Conservation (phyloP, 1,284 basidiomycete genomes). For the Meripilus lineatus region DNA sequence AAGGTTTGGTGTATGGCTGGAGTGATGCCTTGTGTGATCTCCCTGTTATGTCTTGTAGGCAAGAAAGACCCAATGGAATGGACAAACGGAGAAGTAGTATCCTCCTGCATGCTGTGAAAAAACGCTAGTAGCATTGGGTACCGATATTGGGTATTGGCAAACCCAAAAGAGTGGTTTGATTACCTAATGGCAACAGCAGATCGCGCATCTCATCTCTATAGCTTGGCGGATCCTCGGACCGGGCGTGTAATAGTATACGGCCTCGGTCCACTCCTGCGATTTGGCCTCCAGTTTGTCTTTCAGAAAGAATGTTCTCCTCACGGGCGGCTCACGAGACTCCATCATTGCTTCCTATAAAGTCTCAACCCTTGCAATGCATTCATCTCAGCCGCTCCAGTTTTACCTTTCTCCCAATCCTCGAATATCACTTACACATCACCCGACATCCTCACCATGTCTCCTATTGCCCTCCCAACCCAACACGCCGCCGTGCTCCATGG, state of each 20-base stretch:
- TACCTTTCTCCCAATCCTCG: slow-evolving; percentile 10
- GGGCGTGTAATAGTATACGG: too few species aligned
- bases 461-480: slow-evolving; percentile 49
- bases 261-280: slow-evolving; percentile 11
- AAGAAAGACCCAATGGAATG: too few species aligned
- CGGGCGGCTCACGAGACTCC: slow-evolving; percentile 13
- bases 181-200: too few species aligned
- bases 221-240: slow-evolving; percentile 20
- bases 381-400: too few species aligned
- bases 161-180: too few species aligned
- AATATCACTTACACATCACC: slow-evolving; percentile 16
- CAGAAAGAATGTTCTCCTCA: not conserved
- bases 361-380: slow-evolving; percentile 11
- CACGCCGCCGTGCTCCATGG: slow-evolving; percentile 69
- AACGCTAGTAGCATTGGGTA: too few species aligned
- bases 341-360: slow-evolving; percentile 21
- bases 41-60: too few species aligned
- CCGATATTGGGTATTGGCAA: too few species aligned
- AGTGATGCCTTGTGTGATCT: too few species aligned
- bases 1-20: too few species aligned
- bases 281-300: slow-evolving; percentile 1
- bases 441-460: slow-evolving; percentile 43
- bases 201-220: slow-evolving; percentile 13
- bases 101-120: too few species aligned
- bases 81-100: too few species aligned